Percentiles rank a stretch among this genome's conserved stretches.
Conservation (phyloP, 2,329 filamentous ascomycete species). For the Blastomyces emzantsi region DNA sequence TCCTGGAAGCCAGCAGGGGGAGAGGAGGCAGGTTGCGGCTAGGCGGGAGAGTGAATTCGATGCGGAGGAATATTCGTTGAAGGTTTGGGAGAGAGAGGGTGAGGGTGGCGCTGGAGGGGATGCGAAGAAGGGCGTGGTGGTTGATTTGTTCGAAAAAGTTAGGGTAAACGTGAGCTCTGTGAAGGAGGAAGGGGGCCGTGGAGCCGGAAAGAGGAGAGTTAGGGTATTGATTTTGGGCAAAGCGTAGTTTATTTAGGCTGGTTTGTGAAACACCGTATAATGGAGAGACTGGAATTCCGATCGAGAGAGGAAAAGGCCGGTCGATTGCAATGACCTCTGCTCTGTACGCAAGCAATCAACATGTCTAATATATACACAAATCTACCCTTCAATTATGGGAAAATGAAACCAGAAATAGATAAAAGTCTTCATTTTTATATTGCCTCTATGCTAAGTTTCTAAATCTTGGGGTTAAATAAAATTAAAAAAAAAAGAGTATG, state of each 20-base stretch:
- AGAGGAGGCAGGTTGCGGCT: constrained; percentile 14
- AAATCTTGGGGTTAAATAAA: background rate
- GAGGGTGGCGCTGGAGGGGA: constrained; percentile 37
- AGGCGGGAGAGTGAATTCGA: constrained; percentile 71
- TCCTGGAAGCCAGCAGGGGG: constrained; percentile 23
- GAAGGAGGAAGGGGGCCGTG: constrained; percentile 62
- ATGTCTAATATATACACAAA: background rate
- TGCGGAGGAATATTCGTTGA: constrained; percentile 72
- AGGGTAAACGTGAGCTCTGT: constrained; percentile 82
- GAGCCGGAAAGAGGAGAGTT: constrained; percentile 79
- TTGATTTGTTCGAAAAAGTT: constrained; percentile 90
- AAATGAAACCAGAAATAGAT: background rate
- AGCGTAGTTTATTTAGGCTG: constrained; percentile 12
- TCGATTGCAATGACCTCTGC: background rate
- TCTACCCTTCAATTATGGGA: background rate
- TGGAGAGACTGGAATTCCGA: background rate
- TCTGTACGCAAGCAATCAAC: background rate
- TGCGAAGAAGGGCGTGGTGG: constrained; percentile 36
- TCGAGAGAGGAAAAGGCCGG: background rate
- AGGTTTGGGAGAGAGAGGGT: constrained; percentile 47
- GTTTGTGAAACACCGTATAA: background rate
- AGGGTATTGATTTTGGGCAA: constrained; percentile 34
- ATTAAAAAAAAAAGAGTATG: background rate
- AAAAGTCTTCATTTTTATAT: background rate
- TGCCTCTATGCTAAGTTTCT: background rate